Percentiles rank a stretch among this genome's conserved stretches.
Conservation (phyloP, 2,329 filamentous ascomycete species). For the Chrysosporium keratinophilum region DNA sequence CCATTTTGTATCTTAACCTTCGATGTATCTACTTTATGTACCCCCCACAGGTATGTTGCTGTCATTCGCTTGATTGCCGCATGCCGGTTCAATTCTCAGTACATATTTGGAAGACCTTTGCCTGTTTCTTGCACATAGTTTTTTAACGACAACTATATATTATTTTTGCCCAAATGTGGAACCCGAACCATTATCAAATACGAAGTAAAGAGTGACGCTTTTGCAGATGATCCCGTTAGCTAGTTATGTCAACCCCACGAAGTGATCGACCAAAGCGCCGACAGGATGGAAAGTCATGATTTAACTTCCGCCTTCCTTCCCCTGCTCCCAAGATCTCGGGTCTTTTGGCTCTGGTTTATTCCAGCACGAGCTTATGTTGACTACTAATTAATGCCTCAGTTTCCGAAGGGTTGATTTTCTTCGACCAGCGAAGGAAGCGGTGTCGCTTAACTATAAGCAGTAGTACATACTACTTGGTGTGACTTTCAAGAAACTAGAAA, state of each 20-base stretch:
- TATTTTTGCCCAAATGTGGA: background rate
- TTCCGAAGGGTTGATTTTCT: background rate
- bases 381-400: background rate
- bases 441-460: too few species aligned
- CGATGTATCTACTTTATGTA: constrained; percentile 9
- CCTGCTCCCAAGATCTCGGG: background rate
- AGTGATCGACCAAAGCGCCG: background rate
- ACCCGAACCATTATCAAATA: background rate
- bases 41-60: background rate
- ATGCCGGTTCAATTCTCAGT: constrained; percentile 10
- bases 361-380: background rate
- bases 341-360: background rate
- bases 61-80: background rate
- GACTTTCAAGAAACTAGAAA: too few species aligned
- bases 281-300: background rate
- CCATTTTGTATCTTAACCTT: constrained; percentile 4
- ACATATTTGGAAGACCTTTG: constrained; percentile 1
- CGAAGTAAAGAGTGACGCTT: background rate
- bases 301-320: background rate
- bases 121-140: constrained; percentile 1
- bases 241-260: background rate
- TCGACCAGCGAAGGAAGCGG: background rate
- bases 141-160: background rate
- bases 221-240: background rate
- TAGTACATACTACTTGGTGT: too few species aligned